Percentiles rank a stretch among this genome's conserved stretches.
These are phyloP conservation scores for Brassica juncea DNA, from an alignment of 345 rosid species.

Conservation along the genomic window DNA sequence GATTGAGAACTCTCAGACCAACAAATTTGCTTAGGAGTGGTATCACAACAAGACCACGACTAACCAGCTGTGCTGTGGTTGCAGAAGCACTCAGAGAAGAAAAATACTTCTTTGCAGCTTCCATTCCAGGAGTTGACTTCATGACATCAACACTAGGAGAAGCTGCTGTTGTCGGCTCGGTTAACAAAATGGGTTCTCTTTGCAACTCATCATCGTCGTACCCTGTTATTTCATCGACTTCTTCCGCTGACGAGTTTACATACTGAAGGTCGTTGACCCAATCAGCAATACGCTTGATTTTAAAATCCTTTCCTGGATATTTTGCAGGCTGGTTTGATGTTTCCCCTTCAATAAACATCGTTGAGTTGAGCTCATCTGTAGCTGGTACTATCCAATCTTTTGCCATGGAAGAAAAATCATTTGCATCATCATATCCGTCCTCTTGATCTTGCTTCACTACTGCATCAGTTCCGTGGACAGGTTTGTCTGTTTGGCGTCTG, in stretches of 20 bases:
- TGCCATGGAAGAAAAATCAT: constrained; percentile 55
- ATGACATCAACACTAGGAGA: constrained; percentile 49
- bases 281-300: constrained; percentile 70
- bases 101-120: constrained; percentile 75
- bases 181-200: constrained; percentile 40
- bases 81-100: constrained; percentile 66
- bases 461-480: constrained; percentile 42
- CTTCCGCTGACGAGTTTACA: constrained; percentile 52
- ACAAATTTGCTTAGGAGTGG: constrained; percentile 78
- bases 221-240: constrained; percentile 44
- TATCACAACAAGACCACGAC: constrained; percentile 68
- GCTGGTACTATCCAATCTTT: constrained; percentile 76
- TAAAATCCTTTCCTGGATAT: constrained; percentile 61
- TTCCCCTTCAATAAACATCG: constrained; percentile 49
- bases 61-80: constrained; percentile 74
- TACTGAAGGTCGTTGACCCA: constrained; percentile 88
- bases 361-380: constrained; percentile 48
- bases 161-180: constrained; percentile 29
- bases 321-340: constrained; percentile 48
- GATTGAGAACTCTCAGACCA: constrained; percentile 80
- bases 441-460: constrained; percentile 36
- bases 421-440: constrained; percentile 54
- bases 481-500: constrained; percentile 42
- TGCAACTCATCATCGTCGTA: constrained; percentile 41
- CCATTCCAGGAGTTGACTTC: constrained; percentile 64